A percentile compares a stretch with the other conserved stretches of the same genome.
Conservation (phyloP, 257 asterid genomes). For the Solanum rostratum region DNA sequence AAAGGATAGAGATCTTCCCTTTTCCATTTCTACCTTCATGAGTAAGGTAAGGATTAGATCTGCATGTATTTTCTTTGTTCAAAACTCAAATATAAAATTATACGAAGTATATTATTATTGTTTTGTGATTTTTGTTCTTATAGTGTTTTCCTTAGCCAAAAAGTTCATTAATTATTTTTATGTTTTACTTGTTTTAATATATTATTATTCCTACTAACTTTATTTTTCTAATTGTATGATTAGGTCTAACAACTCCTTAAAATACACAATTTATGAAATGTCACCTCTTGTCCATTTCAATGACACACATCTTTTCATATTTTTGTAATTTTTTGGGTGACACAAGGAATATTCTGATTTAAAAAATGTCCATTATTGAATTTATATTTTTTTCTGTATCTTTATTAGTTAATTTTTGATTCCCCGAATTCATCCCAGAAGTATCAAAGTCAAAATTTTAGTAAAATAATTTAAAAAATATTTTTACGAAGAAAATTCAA, state of each 20-base stretch:
- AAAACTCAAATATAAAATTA: accelerated
- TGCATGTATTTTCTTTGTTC: accelerated
- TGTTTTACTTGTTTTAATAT: not conserved
- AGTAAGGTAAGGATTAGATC: not conserved
- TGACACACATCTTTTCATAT: not conserved
- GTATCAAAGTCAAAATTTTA: accelerated
- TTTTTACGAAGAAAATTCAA: not conserved
- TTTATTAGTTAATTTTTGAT: not conserved
- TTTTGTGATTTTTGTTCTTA: not conserved
- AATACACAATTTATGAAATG: not conserved
- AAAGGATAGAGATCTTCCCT: not conserved
- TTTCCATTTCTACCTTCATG: too few species aligned
- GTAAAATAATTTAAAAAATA: not conserved
- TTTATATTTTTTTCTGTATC: not conserved
- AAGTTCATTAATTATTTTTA: not conserved
- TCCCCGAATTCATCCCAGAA: not conserved
- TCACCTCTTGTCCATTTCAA: not conserved
- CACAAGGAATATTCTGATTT: not conserved
- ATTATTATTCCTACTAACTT: not conserved
- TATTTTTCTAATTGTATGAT: not conserved
- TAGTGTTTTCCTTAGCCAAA: not conserved
- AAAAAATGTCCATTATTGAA: not conserved
- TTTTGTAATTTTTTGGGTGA: not conserved
- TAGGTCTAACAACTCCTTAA: not conserved
- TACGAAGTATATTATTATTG: not conserved